Percentiles rank a stretch among this genome's conserved stretches.
Evolutionary conservation across 441 rosid species (phyloP).

Genomic region (Erodium trifolium): DNA sequence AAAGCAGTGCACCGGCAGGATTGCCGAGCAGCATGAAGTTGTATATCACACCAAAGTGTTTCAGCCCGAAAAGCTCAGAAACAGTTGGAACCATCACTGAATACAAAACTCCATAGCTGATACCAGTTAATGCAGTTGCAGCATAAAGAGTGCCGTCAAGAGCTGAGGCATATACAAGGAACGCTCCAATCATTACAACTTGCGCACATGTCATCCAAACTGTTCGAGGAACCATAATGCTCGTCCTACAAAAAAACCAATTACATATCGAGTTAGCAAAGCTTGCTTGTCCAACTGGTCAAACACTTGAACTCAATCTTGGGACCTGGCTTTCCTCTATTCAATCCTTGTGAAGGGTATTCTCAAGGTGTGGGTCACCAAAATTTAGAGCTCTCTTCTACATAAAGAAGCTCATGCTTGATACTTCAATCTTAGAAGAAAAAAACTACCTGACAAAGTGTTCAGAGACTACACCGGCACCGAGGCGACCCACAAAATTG

Average conservation of each 20-base stretch:
- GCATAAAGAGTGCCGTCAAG: constrained; percentile 45
- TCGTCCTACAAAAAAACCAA: constrained; percentile 42
- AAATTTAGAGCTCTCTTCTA: no score
- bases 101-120: constrained; percentile 66
- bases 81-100: constrained; percentile 61
- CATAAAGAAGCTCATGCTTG: no score
- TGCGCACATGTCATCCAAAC: constrained; percentile 65
- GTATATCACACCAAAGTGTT: constrained; percentile 76
- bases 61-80: constrained; percentile 88
- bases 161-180: constrained; percentile 53
- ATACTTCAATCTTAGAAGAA: no score
- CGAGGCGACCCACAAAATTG: constrained; percentile 84
- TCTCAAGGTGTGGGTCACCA: no score
- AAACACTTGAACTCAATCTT: no score
- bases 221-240: constrained; percentile 58
- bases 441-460: constrained; percentile 67
- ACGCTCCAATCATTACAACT: constrained; percentile 44
- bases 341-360: no score
- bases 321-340: no score
- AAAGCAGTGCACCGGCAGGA: constrained; percentile 74
- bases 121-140: constrained; percentile 65
- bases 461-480: constrained; percentile 82
- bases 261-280: constrained; percentile 10
- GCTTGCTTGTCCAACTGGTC: neutral
- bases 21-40: constrained; percentile 70